Evolutionary conservation across 2,329 filamentous ascomycete genomes (phyloP).

Genomic region (Sclerotinia subarctica): DNA sequence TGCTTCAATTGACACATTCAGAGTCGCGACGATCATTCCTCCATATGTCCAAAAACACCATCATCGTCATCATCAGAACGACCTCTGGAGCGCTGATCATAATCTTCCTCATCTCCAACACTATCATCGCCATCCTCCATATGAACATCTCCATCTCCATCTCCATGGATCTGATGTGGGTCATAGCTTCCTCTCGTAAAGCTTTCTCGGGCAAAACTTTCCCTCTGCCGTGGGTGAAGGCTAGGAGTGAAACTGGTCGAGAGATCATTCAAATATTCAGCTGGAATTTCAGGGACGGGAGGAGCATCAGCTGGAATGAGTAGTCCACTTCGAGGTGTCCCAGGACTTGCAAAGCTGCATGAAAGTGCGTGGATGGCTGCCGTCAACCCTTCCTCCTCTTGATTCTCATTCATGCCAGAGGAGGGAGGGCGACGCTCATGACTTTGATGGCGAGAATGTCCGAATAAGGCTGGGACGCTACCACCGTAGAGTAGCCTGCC

Average conservation of each 20-base stretch:
- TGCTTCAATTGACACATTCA: constrained; percentile 10
- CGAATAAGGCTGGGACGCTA: constrained; percentile 50
- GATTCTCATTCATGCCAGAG: constrained; percentile 70
- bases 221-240: constrained; percentile 61
- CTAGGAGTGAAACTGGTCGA: constrained; percentile 53
- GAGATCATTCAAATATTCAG: constrained; percentile 65
- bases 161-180: constrained; percentile 51
- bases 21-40: constrained; percentile 58
- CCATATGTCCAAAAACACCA: constrained; percentile 94
- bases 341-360: constrained; percentile 69
- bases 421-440: constrained; percentile 74
- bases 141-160: constrained; percentile 62
- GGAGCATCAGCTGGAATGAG: constrained; percentile 71
- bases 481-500: constrained; percentile 40
- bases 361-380: constrained; percentile 87
- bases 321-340: constrained; percentile 64
- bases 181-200: constrained; percentile 45
- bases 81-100: constrained; percentile 55
- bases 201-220: constrained; percentile 44
- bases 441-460: constrained; percentile 64
- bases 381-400: constrained; percentile 81
- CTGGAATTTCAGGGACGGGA: constrained; percentile 82
- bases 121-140: constrained; percentile 65
- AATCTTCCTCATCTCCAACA: constrained; percentile 63
- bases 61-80: constrained; percentile 88